Evolutionary conservation across 306 rosid genomes (phyloP), one percentile per base, ranked within the genome.

Genomic region (Bauhinia variegata): DNA sequence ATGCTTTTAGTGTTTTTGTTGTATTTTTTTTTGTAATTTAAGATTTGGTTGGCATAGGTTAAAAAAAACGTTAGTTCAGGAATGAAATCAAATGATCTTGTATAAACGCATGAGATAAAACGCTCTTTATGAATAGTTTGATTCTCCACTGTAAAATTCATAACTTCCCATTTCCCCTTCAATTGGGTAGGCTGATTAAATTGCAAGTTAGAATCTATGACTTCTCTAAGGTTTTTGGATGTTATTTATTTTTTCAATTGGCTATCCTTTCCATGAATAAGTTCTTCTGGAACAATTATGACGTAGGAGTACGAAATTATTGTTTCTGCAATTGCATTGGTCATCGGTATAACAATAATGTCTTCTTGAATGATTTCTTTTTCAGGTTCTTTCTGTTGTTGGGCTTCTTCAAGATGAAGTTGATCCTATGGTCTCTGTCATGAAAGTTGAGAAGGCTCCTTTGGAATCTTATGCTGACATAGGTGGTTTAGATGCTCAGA

Each of bases 381-480:
- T 18, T 31, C 80, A 92, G 98, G 98, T 93, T 58, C 96, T 93
- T 51, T 90, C 99, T 30, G 99, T 93, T 60, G 99, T 93, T 61
- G 99, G 99, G 60, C 97, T 95, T 67, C 96, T 95, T 57, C 99
- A 95, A 95, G 97, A 88, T 67, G 99, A 93, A 65, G 97, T 93
- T 73, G 99, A 93, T 78, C 99, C 99, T 7, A 93, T 93, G 99
- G 95, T 81, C 39, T 81, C 85, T 34, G 85, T 81, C 44, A 81
- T 81, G 85, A 81, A 93, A 75, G 99, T 93, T 28, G 99, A 93
- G 84, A 93, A 93, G 73, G 99, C 99, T 72, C 99, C 99, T 0
- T 74, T 93, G 65, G 99, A 93, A 75, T 93, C 99, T 0, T 95
- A 95, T 60, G 99, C 97, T 64, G 99, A 95, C 60, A 95, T 95